Evolutionary conservation across 2,329 filamentous ascomycete species (phyloP), one percentile per base, ranked within the genome.

Genomic region (Aspergillus jensenii): DNA sequence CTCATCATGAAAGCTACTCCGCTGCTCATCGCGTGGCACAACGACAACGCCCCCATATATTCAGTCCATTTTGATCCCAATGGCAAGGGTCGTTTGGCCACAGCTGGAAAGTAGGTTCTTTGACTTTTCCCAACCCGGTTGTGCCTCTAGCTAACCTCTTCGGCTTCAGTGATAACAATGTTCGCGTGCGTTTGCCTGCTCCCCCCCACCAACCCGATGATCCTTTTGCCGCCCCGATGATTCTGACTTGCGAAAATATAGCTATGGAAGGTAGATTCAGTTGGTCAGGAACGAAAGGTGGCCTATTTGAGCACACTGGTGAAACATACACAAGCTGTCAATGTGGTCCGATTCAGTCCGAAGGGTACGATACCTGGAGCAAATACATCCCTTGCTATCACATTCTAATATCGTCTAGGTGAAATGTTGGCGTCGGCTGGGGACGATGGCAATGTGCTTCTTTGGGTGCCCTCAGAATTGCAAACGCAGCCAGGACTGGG

Each of bases 21-120:
- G 68, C 84, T 99, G 67, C 93, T 98, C 73, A 93, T 99, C 79
- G 91, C 96, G 82, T 99, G 95, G 95, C 96, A 99, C 78, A 91
- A 97, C 76, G 91, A 96, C 73, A 96, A 96, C 79, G 87, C 91
- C 68, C 95, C 95, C 59, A 93, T 99, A 74, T 99, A 98, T 80
- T 97, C 93, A 44, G 91, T 92, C 67, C 93, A 98, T 76, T 99
- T 98, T 74, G 93, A 99, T 74, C 91, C 91, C 48, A 84, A 91
- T 71, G 92, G 91, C 63, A 97, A 95, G 76, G 92, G 92, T 54
- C 87, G 95, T 69, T 81, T 99, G 62, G 95, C 95, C 58, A 99
- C 95, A 9, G 93, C 89, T 62, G 95, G 93, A 69, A 95, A 95
- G 77, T 79, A 73, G 54, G 77, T 74, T 49, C 51, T 48, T 21